Evolutionary conservation across 306 rosid species (phyloP).

Genomic region (Luffa aegyptiaca): DNA sequence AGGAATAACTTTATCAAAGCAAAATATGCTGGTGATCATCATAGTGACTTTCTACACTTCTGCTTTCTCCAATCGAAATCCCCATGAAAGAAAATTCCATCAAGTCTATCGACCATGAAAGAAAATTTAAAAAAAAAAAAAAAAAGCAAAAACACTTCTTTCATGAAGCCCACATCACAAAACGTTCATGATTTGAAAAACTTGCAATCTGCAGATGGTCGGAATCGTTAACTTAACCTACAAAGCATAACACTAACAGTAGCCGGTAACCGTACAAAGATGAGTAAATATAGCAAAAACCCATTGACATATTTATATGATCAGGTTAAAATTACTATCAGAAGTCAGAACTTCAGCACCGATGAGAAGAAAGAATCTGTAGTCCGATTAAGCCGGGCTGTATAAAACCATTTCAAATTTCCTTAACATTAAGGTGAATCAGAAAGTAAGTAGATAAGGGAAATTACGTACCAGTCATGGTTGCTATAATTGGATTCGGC

Average conservation of each 20-base stretch:
- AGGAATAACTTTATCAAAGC: background rate
- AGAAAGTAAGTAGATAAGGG: background rate
- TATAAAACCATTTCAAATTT: background rate
- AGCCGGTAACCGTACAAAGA: background rate
- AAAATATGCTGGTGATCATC: background rate
- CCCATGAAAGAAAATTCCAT: background rate
- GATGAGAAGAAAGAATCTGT: background rate
- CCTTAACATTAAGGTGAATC: background rate
- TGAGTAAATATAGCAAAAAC: background rate
- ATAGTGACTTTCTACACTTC: background rate
- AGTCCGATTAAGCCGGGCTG: background rate
- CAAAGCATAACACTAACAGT: background rate
- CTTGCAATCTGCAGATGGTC: background rate
- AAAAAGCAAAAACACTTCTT: background rate
- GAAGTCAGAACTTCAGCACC: background rate
- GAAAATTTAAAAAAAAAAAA: background rate
- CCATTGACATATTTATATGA: background rate
- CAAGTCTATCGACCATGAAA: background rate
- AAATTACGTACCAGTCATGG: constrained; percentile 51
- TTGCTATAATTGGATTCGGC: constrained; percentile 6
- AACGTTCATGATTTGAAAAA: background rate
- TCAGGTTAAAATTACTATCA: background rate
- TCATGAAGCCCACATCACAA: constrained; percentile 4
- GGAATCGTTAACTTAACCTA: background rate
- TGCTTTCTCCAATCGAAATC: background rate